Conservation (phyloP, 2,329 filamentous ascomycete genomes). For the Nemania sp. region DNA sequence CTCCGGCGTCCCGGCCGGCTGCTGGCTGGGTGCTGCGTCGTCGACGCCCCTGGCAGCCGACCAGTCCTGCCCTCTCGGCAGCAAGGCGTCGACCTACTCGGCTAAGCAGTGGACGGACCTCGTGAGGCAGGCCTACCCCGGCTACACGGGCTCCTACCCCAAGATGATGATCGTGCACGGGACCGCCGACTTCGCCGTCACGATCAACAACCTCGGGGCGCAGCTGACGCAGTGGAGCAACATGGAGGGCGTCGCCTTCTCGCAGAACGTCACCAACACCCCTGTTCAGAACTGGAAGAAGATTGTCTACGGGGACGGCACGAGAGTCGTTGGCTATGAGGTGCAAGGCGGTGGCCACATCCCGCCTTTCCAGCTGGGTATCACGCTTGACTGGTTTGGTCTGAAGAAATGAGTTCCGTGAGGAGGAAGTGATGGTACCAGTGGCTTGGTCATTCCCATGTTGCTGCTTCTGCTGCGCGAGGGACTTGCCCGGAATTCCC, state of each 20-base stretch:
- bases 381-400: background rate
- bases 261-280: background rate
- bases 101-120: conserved; percentile 39
- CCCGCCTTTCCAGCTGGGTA: background rate
- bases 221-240: background rate
- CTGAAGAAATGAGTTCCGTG: background rate
- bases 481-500: no score
- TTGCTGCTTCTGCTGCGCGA: no score
- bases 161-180: conserved; percentile 45
- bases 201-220: background rate
- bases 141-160: conserved; percentile 42
- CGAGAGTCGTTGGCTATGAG: background rate
- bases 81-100: conserved; percentile 17
- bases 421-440: no score
- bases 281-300: background rate
- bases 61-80: conserved; percentile 30
- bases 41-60: conserved; percentile 27
- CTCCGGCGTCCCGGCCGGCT: conserved; percentile 12
- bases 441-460: no score
- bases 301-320: background rate
- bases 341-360: background rate
- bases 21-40: conserved; percentile 22
- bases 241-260: background rate
- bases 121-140: conserved; percentile 42
- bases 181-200: background rate